Evolutionary conservation across 371 early-diverging fungal species (phyloP), one percentile per base, ranked within the genome.

Genomic region (Mucor piriformis): DNA sequence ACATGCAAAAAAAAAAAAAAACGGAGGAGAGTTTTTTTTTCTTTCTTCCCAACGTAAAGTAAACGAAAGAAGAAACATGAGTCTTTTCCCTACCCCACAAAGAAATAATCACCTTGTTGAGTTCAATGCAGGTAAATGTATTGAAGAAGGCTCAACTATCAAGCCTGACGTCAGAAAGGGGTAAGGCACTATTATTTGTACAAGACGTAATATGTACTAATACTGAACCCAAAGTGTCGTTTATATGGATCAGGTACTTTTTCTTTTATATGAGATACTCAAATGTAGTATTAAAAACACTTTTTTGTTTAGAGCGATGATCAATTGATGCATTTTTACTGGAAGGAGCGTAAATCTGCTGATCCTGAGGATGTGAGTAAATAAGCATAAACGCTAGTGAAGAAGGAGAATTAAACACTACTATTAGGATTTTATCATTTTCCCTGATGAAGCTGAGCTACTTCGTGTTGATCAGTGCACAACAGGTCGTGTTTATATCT

Each of bases 381-480:
- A 23, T n/a, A 12, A n/a, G 33, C 20, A 18, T 2, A 42, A 42
- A 42, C 1, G 8, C n/a, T n/a, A n/a, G n/a, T n/a, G 18, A 18
- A 42, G 18, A 42, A 42, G 1, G 20, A 42, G 18, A 42, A 18
- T 2, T n/a, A 40, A 16, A 40, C 3, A 8, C 5, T 42, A 5
- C 4, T 37, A 37, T 37, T 20, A 81, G 79, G 87, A 88, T 66
- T 70, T 91, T 35, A 91, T 93, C 35, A 77, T 93, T 53, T 89
- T 93, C 57, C 89, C 91, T 15, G 90, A 85, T 29, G 93, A 93
- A 59, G 90, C 90, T 16, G 84, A 85, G 47, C 70, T 91, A n/a
- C 67, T 81, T 15, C 75, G 73, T 11, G 91, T 92, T 3, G 55
- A 66, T 37, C 79, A 92, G 67, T 86, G 85, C 57, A 82, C 91